These are phyloP conservation scores for Lippia alba DNA, from an alignment of 305 asterid genomes.

Conservation along the genomic window DNA sequence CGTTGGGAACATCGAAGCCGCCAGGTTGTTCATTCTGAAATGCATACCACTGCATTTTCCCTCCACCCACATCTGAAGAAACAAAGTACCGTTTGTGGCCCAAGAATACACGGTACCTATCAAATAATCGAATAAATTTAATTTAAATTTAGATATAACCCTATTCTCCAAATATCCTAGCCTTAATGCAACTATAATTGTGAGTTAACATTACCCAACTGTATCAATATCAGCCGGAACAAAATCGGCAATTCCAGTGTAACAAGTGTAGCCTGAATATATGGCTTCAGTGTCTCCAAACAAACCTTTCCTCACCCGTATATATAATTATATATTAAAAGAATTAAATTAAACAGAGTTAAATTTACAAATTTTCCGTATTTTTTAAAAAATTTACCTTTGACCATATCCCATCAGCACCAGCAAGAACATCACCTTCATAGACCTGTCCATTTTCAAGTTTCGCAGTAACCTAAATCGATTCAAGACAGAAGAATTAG, in stretches of 20 bases:
- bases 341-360: background rate
- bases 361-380: background rate
- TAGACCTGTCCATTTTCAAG: constrained; percentile 58
- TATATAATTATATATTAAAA: constrained; percentile 2
- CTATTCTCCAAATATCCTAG: background rate
- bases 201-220: constrained; percentile 52
- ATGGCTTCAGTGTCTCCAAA: constrained; percentile 55
- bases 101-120: constrained; percentile 67
- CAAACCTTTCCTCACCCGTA: constrained; percentile 57
- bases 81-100: constrained; percentile 75
- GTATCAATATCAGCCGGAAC: constrained; percentile 70
- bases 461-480: constrained; percentile 53
- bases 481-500: background rate
- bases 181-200: background rate
- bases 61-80: constrained; percentile 75
- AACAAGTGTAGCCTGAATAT: constrained; percentile 74
- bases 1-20: constrained; percentile 51
- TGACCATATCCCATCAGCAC: constrained; percentile 74
- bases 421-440: constrained; percentile 70
- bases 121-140: constrained; percentile 13
- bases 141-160: background rate
- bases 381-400: constrained; percentile 42
- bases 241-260: constrained; percentile 74
- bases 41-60: constrained; percentile 83
- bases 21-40: constrained; percentile 64